Conservation (phyloP, 192 early-diverging fungal genomes). For the Jimgerdemannia flammicorona region DNA sequence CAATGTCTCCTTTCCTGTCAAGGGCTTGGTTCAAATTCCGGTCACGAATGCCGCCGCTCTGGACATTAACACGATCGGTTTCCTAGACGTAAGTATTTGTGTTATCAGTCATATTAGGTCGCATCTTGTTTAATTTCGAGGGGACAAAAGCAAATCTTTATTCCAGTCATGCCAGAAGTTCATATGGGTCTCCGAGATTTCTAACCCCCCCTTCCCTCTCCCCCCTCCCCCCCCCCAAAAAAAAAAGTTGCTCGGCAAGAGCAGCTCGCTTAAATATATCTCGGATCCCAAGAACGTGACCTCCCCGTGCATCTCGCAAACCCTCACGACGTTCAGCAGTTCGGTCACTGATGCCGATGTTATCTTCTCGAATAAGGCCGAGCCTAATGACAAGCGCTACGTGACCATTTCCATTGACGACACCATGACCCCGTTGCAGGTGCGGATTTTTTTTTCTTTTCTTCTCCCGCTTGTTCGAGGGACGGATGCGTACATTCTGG, state of each 20-base stretch:
- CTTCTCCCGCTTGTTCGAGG: too few species aligned
- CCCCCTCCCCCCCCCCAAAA: too few species aligned
- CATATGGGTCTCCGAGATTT: too few species aligned
- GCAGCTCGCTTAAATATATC: conserved; percentile 20
- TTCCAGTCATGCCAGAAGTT: too few species aligned
- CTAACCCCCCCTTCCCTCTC: too few species aligned
- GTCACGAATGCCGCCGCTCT: conserved; percentile 20
- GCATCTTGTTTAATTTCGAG: too few species aligned
- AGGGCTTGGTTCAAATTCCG: conserved; percentile 32
- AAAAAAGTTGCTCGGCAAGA: conserved; percentile 23
- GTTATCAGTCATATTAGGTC: too few species aligned
- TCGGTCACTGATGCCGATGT: not conserved
- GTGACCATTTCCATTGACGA: not conserved
- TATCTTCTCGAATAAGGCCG: not conserved
- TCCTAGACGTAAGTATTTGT: conserved; percentile 35
- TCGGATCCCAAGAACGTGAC: conserved; percentile 26
- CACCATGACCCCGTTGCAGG: conserved; percentile 4
- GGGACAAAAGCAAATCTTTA: too few species aligned
- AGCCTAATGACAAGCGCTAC: not conserved
- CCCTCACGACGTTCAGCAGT: not conserved
- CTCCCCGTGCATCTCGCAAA: conserved; percentile 34
- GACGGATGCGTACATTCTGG: too few species aligned
- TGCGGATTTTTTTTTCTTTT: too few species aligned
- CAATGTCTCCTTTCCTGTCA: conserved; percentile 3
- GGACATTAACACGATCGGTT: conserved; percentile 33